These are phyloP conservation scores for Jaltomata sinuosa DNA, from an alignment of 257 asterid genomes.

Conservation along the genomic window DNA sequence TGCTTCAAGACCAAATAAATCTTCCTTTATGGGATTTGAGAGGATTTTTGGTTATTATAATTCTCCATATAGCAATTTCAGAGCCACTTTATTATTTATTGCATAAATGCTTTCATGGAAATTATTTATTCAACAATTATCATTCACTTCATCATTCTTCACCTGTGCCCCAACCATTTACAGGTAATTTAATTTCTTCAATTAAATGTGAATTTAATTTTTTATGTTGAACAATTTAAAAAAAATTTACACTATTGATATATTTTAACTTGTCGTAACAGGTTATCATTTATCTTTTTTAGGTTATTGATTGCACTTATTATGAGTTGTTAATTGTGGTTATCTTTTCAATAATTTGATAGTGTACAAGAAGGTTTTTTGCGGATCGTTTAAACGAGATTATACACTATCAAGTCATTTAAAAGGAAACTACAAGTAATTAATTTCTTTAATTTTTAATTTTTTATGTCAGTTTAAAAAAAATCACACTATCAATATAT, in stretches of 20 bases:
- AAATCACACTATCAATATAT: background rate
- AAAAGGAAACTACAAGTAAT: background rate
- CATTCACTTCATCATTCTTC: constrained; percentile 87
- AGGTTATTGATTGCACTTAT: background rate
- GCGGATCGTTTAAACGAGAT: background rate
- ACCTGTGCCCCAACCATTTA: constrained; percentile 62
- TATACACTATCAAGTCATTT: too few species aligned
- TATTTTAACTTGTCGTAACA: background rate
- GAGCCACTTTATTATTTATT: constrained; percentile 74
- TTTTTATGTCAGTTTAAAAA: too few species aligned
- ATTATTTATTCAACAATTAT: constrained; percentile 44
- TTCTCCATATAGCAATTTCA: constrained; percentile 52
- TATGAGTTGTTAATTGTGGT: background rate
- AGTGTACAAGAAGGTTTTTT: too few species aligned
- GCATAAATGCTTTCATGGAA: constrained; percentile 64
- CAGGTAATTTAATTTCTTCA: constrained; percentile 33
- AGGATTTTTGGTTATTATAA: constrained; percentile 39
- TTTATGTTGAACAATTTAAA: too few species aligned
- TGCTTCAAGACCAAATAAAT: constrained; percentile 22
- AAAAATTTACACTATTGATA: background rate
- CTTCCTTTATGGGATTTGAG: constrained; percentile 46
- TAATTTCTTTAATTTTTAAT: background rate
- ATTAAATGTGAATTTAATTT: background rate
- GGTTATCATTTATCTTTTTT: background rate
- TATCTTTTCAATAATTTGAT: background rate